phyloP scores from a whole-genome alignment of 2,329 filamentous ascomycete species.

The Fusarium humuli region DNA sequence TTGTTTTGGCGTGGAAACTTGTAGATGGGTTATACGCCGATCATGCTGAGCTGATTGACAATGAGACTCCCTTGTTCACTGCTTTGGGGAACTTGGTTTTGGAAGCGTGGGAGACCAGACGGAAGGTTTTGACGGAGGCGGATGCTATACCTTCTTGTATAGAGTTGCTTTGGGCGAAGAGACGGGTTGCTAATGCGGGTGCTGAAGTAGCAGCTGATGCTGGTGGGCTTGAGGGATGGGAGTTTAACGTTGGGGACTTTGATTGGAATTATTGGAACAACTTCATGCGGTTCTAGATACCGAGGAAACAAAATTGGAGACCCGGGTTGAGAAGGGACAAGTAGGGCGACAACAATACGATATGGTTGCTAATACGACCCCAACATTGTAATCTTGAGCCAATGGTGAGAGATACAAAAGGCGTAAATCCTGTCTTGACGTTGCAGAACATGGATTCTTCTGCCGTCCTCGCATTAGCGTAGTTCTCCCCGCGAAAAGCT shows the following conservation, averaged over 20 bases:
- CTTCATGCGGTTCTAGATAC: conserved; percentile 27
- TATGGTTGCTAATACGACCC: no score
- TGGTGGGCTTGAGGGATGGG: conserved; percentile 1
- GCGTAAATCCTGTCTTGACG: neutral
- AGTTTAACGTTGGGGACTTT: conserved; percentile 8
- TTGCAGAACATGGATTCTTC: neutral
- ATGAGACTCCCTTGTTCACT: conserved; percentile 10
- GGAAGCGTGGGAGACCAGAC: conserved; percentile 41
- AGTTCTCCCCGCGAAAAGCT: conserved; percentile 11
- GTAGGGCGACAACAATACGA: neutral
- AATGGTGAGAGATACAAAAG: neutral
- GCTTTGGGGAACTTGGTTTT: conserved; percentile 31
- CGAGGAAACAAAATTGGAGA: no score
- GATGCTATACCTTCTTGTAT: conserved; percentile 21
- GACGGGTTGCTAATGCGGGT: neutral
- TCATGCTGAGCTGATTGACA: conserved; percentile 32
- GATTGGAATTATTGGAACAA: conserved; percentile 42
- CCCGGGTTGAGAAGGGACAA: no score
- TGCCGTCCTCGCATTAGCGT: conserved; percentile 19
- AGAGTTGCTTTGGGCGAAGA: conserved; percentile 13
- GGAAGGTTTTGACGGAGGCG: neutral
- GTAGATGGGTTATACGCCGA: conserved; percentile 43
- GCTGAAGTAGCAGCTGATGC: neutral
- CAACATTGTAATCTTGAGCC: neutral
- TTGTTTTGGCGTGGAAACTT: conserved; percentile 45